Conservation (phyloP, 768 basidiomycete genomes). For the Rhizopogon vulgaris region DNA sequence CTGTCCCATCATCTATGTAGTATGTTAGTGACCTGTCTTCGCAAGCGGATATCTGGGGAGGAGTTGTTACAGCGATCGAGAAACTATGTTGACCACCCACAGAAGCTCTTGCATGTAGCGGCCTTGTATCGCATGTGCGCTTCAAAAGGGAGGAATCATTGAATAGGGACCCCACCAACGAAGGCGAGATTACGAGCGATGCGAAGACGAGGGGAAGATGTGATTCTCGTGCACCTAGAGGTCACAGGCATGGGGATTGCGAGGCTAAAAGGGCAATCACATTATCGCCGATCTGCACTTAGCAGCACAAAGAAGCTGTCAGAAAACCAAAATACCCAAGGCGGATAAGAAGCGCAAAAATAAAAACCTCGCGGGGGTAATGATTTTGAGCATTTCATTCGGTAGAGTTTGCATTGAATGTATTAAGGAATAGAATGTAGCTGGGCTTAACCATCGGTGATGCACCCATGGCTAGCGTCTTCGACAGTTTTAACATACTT, state of each 20-base stretch:
- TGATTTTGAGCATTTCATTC: no score
- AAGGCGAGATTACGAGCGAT: slow-evolving; percentile 22
- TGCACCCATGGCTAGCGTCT: slow-evolving; percentile 90
- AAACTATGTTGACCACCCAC: no score
- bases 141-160: slow-evolving; percentile 14
- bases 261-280: slow-evolving; percentile 76
- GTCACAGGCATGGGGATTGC: slow-evolving; percentile 89
- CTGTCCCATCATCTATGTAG: no score
- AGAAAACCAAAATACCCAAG: slow-evolving; percentile 94
- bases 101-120: no score
- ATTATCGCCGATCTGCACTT: slow-evolving; percentile 7
- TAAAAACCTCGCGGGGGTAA: slow-evolving; percentile 44
- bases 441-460: slow-evolving; percentile 68
- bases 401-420: background rate
- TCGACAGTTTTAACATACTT: slow-evolving; percentile 86
- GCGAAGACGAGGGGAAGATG: slow-evolving; percentile 22
- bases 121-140: slow-evolving; percentile 7
- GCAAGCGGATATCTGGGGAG: no score
- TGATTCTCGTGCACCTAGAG: slow-evolving; percentile 54
- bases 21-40: no score
- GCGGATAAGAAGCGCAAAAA: slow-evolving; percentile 81
- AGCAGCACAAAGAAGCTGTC: slow-evolving; percentile 89
- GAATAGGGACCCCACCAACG: slow-evolving; percentile 14
- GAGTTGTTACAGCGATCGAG: no score
- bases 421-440: background rate